Evolutionary conservation across 164 flowering plant species (phyloP).

Genomic region (Berberis vulgaris): DNA sequence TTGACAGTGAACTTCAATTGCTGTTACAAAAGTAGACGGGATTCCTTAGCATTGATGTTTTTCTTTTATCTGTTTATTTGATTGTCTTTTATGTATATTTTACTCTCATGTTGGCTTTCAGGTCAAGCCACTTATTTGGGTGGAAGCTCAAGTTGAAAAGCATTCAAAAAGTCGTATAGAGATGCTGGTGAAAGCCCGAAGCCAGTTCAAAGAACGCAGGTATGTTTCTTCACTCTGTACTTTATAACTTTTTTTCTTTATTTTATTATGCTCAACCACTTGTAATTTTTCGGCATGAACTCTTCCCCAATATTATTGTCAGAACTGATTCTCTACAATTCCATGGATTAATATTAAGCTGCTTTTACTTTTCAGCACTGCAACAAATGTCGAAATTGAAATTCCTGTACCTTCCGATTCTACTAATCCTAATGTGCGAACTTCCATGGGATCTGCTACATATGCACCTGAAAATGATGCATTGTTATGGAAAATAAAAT

Average conservation of each 20-base stretch:
- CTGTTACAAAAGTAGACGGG: no score
- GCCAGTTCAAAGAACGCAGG: conserved; percentile 99
- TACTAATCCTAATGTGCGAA: conserved; percentile 82
- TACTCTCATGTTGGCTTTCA: conserved; percentile 14
- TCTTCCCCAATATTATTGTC: no score
- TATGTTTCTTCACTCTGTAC: conserved; percentile 13
- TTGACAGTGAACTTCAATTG: no score
- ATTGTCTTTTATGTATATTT: no score
- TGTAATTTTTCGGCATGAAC: no score
- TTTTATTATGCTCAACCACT: not conserved
- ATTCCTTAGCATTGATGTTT: no score
- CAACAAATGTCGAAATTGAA: conserved; percentile 93
- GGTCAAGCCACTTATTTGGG: conserved; percentile 98
- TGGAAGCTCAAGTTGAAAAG: conserved; percentile 93
- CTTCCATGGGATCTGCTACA: conserved; percentile 94
- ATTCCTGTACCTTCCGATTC: conserved; percentile 85
- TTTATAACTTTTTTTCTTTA: not conserved
- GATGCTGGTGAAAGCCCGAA: conserved; percentile 82
- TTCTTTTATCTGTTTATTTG: no score
- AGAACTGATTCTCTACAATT: not conserved
- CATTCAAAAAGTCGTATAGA: conserved; percentile 95
- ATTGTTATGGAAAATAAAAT: conserved; percentile 84
- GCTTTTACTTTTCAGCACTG: conserved; percentile 48
- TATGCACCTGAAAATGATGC: conserved; percentile 96
- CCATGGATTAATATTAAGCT: conserved; percentile 9